Percentiles rank a stretch among this genome's conserved stretches.
Evolutionary conservation across 495 filamentous ascomycete species (phyloP).

Genomic region (Penicillium macrosclerotiorum): DNA sequence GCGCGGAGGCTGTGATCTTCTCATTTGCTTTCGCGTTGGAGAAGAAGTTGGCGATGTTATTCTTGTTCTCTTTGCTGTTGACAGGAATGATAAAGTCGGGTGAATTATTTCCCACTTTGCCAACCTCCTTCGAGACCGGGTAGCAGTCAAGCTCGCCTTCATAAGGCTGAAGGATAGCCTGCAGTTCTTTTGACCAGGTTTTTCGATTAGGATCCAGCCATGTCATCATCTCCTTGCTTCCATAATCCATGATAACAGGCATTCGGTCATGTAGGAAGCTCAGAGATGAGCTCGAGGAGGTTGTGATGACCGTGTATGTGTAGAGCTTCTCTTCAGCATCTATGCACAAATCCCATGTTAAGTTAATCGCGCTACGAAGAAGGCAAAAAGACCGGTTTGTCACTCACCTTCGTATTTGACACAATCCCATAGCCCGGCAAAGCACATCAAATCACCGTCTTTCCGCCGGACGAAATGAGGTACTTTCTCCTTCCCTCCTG

Average conservation of each 20-base stretch:
- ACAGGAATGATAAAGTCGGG: constrained; percentile 79
- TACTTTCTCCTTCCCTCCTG: constrained; percentile 70
- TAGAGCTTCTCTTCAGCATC: constrained; percentile 66
- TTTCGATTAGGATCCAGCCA: constrained; percentile 77
- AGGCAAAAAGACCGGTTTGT: neutral
- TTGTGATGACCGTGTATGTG: constrained; percentile 92
- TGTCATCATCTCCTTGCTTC: constrained; percentile 61
- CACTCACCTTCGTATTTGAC: constrained; percentile 70
- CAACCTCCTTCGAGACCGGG: constrained; percentile 82
- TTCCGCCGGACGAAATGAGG: constrained; percentile 80
- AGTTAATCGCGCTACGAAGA: neutral
- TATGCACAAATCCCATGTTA: neutral
- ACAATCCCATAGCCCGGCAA: constrained; percentile 92
- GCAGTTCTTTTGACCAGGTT: constrained; percentile 77
- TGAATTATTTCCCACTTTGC: constrained; percentile 93
- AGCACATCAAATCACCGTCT: constrained; percentile 81
- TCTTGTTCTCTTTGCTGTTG: constrained; percentile 80
- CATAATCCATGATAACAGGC: constrained; percentile 86
- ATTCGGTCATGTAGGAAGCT: constrained; percentile 89
- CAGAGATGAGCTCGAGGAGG: constrained; percentile 73
- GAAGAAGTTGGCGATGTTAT: constrained; percentile 93
- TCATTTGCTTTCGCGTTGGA: constrained; percentile 49
- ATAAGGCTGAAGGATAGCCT: constrained; percentile 72
- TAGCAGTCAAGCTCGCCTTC: constrained; percentile 80
- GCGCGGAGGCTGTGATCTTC: too few relatives aligned